Evolutionary conservation across 257 asterid genomes (phyloP).

Genomic region (Scutellaria barbata): DNA sequence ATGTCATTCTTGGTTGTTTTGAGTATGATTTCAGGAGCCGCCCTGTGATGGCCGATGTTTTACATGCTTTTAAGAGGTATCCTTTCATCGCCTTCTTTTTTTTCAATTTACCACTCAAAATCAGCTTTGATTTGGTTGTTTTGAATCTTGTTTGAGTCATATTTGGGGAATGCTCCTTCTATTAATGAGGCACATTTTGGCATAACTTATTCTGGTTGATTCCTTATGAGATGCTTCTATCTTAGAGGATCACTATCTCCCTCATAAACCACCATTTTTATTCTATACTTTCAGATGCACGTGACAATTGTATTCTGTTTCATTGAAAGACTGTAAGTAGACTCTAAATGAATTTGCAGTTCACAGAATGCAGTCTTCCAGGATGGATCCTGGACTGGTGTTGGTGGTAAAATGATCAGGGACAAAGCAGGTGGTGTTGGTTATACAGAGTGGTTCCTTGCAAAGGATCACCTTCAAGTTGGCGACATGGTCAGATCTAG

Average conservation of each 20-base stretch:
- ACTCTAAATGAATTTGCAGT: conserved; percentile 48
- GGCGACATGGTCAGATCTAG: conserved; percentile 86
- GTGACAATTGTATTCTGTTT: background rate
- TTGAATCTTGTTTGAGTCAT: background rate
- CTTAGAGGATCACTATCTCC: background rate
- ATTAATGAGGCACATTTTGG: conserved; percentile 9
- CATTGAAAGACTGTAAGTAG: background rate
- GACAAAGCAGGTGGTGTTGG: conserved; percentile 59
- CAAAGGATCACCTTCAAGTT: conserved; percentile 78
- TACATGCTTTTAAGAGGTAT: conserved; percentile 83
- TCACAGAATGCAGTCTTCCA: conserved; percentile 55
- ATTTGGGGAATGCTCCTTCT: background rate
- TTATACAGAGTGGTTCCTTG: conserved; percentile 75
- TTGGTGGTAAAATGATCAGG: conserved; percentile 48
- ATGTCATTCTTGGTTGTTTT: conserved; percentile 79
- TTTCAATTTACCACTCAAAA: background rate
- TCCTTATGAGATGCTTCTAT: background rate
- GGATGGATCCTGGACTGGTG: conserved; percentile 61
- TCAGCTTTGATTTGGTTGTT: background rate
- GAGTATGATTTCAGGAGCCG: conserved; percentile 87
- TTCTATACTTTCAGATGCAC: background rate
- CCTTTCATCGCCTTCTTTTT: background rate
- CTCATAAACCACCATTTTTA: background rate
- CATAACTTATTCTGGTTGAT: background rate
- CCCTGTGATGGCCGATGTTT: conserved; percentile 79